Percentiles rank a stretch among this genome's conserved stretches.
Evolutionary conservation across 768 basidiomycete genomes (phyloP).

Genomic region (Boletus reticulatus): DNA sequence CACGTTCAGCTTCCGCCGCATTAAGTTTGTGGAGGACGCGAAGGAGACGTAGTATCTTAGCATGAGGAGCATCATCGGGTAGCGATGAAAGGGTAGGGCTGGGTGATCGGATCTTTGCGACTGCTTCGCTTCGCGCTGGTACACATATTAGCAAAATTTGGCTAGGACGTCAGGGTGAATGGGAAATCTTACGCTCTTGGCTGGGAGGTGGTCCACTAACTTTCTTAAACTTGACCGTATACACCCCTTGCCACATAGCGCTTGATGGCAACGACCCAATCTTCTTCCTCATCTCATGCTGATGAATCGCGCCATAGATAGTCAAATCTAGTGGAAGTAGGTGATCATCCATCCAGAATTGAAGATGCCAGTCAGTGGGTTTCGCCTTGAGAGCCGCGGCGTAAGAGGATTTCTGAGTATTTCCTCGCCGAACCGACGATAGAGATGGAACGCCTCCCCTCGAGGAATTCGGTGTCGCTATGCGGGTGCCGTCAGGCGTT

Average conservation of each 20-base stretch:
- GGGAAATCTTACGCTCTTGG: constrained; percentile 51
- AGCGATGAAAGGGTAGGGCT: constrained; percentile 74
- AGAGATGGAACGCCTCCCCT: constrained; percentile 43
- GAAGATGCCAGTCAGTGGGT: constrained; percentile 94
- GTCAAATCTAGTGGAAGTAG: constrained; percentile 83
- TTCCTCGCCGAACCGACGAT: constrained; percentile 32
- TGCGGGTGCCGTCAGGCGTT: constrained; percentile 93
- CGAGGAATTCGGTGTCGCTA: constrained; percentile 77
- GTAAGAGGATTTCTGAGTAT: constrained; percentile 64
- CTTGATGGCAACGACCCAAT: constrained; percentile 58
- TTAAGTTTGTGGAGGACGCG: constrained; percentile 86
- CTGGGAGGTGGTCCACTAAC: constrained; percentile 74
- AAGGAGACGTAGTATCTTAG: constrained; percentile 88
- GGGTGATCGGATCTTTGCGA: constrained; percentile 55
- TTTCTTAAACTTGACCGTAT: constrained; percentile 92
- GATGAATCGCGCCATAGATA: constrained; percentile 95
- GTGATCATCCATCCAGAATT: constrained; percentile 92
- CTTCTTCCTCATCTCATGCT: constrained; percentile 81
- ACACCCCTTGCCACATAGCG: constrained; percentile 86
- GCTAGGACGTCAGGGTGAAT: background rate
- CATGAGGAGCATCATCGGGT: constrained; percentile 79
- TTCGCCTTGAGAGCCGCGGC: constrained; percentile 92
- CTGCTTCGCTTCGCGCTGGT: constrained; percentile 37
- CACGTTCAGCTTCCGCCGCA: constrained; percentile 65
- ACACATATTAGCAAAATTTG: constrained; percentile 15